Base-by-base conservation (phyloP, 2,329 filamentous ascomycete genomes). In the Aspergillus sp. region DNA sequence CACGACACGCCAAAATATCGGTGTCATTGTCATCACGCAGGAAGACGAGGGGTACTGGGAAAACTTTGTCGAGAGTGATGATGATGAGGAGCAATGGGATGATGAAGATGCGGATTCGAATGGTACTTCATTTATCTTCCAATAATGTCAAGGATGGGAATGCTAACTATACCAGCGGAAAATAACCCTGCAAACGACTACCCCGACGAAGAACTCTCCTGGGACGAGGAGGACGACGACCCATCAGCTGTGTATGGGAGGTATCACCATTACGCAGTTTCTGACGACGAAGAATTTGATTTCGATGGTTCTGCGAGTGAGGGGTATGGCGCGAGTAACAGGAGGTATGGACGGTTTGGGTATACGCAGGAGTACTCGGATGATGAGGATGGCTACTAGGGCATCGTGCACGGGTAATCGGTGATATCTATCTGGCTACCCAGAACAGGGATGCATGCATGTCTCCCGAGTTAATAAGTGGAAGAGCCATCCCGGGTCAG, bases 31-130 rank as follows among this genome's bases (percentile, higher is more conserved):
- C 44, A 71, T 71, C 48, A 66, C 66, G 7, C 56, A 63, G 3
- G 66, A 72, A 49, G 67, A 71, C 41, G 63, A 81, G 53, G 71
- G 77, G 38, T 72, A 77, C 46, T 84, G 80, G 81, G 76, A 80
- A 49, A 67, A 71, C 20, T 79, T 79, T 59, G 70, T 75, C 4
- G 72, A 74, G 48, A 72, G 77, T n/a, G 75, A 78, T 12, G 74
- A 77, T 13, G 77, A 76, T 41, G 73, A 75, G 42, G 75, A 71
- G 39, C 73, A 75, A 41, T 80, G 75, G 67, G 74, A 81, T 52
- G 80, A 74, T 30, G 81, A 83, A 49, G 80, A 83, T 52, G 79
- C 80, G 22, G 80, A 84, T 54, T 80, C 80, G 33, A 84, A 84
- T 60, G 78, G 74, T 76, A 60, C 20, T 22, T 22, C 20, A 22